Evolutionary conservation across 2,329 filamentous ascomycete genomes (phyloP).

Genomic region (Elsinoe necatrix): DNA sequence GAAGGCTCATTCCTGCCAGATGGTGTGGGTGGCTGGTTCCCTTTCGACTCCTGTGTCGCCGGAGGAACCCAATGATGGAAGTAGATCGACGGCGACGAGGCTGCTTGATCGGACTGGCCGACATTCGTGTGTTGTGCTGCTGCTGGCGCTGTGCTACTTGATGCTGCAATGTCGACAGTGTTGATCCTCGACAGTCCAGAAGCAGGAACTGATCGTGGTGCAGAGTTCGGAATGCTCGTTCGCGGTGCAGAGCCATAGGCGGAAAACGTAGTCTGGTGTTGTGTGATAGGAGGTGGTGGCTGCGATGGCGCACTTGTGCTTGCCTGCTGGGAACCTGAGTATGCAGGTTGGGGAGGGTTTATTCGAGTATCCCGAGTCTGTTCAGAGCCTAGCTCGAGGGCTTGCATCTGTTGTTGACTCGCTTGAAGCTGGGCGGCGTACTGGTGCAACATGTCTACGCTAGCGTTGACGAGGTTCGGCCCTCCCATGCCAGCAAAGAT

Average conservation of each 20-base stretch:
- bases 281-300: slow-evolving; percentile 23
- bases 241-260: slow-evolving; percentile 26
- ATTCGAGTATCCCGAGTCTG: slow-evolving; percentile 36
- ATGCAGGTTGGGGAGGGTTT: slow-evolving; percentile 28
- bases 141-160: slow-evolving; percentile 25
- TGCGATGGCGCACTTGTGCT: slow-evolving; percentile 20
- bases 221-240: slow-evolving; percentile 33
- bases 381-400: slow-evolving; percentile 31
- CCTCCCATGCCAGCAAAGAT: slow-evolving; percentile 47
- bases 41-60: slow-evolving; percentile 49
- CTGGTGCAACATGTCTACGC: slow-evolving; percentile 44
- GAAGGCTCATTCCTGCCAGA: slow-evolving; percentile 51
- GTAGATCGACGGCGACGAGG: slow-evolving; percentile 68
- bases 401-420: slow-evolving; percentile 35
- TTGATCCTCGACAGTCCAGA: slow-evolving; percentile 43
- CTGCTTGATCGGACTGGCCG: slow-evolving; percentile 52
- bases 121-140: slow-evolving; percentile 37
- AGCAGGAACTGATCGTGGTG: slow-evolving; percentile 38
- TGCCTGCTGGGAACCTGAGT: slow-evolving; percentile 23
- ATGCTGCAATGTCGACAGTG: slow-evolving; percentile 39
- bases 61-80: slow-evolving; percentile 93
- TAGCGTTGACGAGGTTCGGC: slow-evolving; percentile 39
- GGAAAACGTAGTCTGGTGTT: slow-evolving; percentile 34
- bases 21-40: slow-evolving; percentile 62
- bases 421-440: slow-evolving; percentile 40